phyloP scores from a whole-genome alignment of 139 green algal species.

The Deuterostichococcus epilithicus region DNA sequence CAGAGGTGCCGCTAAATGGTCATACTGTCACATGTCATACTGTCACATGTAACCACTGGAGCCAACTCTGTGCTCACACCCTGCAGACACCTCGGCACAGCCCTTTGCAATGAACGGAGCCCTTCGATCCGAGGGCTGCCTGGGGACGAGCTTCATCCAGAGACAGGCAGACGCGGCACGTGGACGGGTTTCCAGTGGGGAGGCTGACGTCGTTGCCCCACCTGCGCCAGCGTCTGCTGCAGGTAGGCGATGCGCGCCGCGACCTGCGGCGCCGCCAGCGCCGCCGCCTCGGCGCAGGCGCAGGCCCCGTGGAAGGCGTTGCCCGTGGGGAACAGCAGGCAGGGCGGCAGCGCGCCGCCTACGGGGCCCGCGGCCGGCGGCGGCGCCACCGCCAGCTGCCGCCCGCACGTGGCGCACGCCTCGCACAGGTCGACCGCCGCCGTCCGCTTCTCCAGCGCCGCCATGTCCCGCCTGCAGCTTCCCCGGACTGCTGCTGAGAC shows the following conservation, averaged over 20 bases:
- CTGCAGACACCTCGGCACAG: too few species aligned
- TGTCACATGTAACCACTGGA: too few species aligned
- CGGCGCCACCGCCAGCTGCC: constrained; percentile 36
- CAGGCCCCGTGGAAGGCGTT: constrained; percentile 64
- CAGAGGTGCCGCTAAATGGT: too few species aligned
- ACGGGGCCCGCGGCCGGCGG: constrained; percentile 26
- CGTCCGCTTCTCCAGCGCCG: constrained; percentile 30
- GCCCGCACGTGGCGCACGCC: constrained; percentile 56
- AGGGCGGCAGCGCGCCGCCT: constrained; percentile 55
- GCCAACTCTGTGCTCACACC: too few species aligned
- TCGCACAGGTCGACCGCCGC: constrained; percentile 49
- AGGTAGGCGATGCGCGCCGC: constrained; percentile 9
- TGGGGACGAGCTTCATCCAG: too few species aligned
- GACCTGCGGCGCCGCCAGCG: constrained; percentile 26
- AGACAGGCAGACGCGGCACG: too few species aligned
- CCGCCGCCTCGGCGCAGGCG: constrained; percentile 49
- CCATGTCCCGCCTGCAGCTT: constrained; percentile 38
- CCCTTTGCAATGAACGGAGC: too few species aligned
- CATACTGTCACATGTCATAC: too few species aligned
- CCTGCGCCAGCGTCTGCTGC: constrained; percentile 10
- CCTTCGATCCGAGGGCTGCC: too few species aligned
- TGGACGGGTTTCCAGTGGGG: too few species aligned
- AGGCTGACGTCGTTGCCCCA: too few species aligned
- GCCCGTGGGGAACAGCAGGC: constrained; percentile 78
- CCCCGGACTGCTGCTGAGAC: background rate